These are phyloP conservation scores for Jaapia argillacea DNA, from an alignment of 768 basidiomycete genomes.

Conservation along the genomic window DNA sequence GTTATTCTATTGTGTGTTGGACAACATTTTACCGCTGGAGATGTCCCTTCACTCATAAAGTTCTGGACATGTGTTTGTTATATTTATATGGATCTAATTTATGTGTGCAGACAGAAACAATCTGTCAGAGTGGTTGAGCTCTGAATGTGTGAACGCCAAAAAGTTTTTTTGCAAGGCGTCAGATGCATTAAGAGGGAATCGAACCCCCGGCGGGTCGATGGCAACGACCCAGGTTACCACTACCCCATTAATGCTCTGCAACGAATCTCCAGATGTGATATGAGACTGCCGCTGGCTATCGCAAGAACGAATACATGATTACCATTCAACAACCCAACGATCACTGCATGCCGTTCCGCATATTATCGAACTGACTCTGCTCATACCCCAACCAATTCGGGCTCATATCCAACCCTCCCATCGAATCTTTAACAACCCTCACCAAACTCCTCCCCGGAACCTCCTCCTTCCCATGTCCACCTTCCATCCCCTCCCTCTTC, in stretches of 20 bases:
- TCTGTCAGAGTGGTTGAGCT: too few relatives aligned
- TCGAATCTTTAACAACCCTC: slow-evolving; percentile 62
- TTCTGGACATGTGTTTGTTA: too few relatives aligned
- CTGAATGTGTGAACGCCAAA: too few relatives aligned
- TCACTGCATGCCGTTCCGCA: slow-evolving; percentile 56
- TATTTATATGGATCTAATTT: too few relatives aligned
- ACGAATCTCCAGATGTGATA: too few relatives aligned
- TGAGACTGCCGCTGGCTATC: too few relatives aligned
- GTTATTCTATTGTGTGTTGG: too few relatives aligned
- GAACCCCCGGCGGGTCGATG: slow-evolving; percentile 82
- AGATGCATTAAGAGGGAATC: slow-evolving; percentile 79
- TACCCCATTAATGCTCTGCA: slow-evolving; percentile 53
- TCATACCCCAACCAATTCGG: slow-evolving; percentile 76
- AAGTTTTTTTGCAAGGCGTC: too few relatives aligned
- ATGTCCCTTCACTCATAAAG: too few relatives aligned
- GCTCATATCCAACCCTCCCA: slow-evolving; percentile 61
- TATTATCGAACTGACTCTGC: slow-evolving; percentile 49
- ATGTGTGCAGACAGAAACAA: too few relatives aligned
- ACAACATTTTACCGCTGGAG: too few relatives aligned
- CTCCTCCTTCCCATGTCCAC: slow-evolving; percentile 62
- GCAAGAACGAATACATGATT: too few relatives aligned
- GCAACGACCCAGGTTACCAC: slow-evolving; percentile 61
- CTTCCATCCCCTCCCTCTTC: slow-evolving; percentile 61
- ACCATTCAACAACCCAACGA: not conserved
- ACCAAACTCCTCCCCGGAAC: slow-evolving; percentile 67